These are phyloP conservation scores for Linum usitatissimum DNA, from an alignment of 345 rosid species.

Conservation along the genomic window DNA sequence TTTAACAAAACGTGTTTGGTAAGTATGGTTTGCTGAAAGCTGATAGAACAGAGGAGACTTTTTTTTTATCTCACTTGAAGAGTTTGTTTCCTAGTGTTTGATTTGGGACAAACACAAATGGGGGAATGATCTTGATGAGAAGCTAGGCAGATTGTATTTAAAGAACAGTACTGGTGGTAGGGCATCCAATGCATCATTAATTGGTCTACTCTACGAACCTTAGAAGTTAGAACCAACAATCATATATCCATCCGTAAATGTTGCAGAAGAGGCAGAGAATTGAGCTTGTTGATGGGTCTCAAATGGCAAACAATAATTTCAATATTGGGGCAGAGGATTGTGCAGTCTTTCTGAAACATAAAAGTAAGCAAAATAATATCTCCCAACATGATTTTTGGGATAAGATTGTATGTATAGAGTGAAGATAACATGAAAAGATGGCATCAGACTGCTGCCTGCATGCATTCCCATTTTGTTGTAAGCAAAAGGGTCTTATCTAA, in stretches of 20 bases:
- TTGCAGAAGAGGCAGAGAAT: not conserved
- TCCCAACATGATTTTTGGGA: not conserved
- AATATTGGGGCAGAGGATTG: not conserved
- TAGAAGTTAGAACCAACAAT: not conserved
- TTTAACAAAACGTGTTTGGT: constrained; percentile 7
- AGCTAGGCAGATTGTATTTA: not conserved
- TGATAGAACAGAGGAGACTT: constrained; percentile 4
- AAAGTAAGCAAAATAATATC: too few species aligned
- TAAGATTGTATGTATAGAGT: not conserved
- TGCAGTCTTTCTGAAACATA: not conserved
- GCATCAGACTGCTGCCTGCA: not conserved
- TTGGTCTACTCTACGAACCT: not conserved
- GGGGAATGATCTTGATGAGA: not conserved
- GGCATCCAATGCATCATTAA: not conserved
- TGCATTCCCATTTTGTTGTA: not conserved
- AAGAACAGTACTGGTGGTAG: not conserved
- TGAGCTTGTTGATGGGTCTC: not conserved
- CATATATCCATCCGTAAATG: not conserved
- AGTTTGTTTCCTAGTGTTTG: not conserved
- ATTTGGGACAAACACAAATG: not conserved
- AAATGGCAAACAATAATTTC: not conserved
- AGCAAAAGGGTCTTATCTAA: too few species aligned
- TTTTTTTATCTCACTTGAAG: too few species aligned
- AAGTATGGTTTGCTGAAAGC: not conserved
- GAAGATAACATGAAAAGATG: not conserved